Conservation (phyloP, 225 moss, liverwort and hornwort species). For the Sphagnum tenellum region DNA sequence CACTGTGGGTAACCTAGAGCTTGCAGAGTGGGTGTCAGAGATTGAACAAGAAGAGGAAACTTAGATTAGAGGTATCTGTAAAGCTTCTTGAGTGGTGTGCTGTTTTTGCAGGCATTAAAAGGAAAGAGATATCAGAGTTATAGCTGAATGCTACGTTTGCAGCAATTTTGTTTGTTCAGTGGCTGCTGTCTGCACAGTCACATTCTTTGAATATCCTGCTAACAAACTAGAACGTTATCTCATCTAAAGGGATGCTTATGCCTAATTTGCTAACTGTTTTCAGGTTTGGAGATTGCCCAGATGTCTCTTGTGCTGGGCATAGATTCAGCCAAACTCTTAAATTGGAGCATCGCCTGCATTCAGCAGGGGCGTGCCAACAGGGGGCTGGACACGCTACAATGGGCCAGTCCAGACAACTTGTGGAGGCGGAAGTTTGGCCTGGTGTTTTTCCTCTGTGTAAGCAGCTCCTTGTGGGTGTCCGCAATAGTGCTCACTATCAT, state of each 20-base stretch:
- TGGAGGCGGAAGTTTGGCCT: constrained; percentile 36
- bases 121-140: no score
- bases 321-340: constrained; percentile 59
- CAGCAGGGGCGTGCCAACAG: constrained; percentile 21
- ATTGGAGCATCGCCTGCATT: constrained; percentile 16
- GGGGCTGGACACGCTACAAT: constrained; percentile 25
- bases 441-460: constrained; percentile 31
- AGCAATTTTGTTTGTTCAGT: no score
- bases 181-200: no score
- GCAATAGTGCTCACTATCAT: constrained; percentile 40
- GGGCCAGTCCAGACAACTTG: constrained; percentile 31
- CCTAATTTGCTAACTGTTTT: neutral
- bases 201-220: neutral
- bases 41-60: no score
- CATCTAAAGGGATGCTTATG: no score
- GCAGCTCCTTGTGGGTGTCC: constrained; percentile 45
- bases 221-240: neutral
- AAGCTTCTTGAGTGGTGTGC: no score
- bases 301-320: constrained; percentile 74
- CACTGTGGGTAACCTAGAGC: no score
- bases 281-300: constrained; percentile 77
- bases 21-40: no score
- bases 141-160: no score
- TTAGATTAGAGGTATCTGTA: no score
- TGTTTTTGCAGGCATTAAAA: no score